These are phyloP conservation scores for Backusella westeae DNA, from an alignment of 192 early-diverging fungal genomes.

Conservation along the genomic window DNA sequence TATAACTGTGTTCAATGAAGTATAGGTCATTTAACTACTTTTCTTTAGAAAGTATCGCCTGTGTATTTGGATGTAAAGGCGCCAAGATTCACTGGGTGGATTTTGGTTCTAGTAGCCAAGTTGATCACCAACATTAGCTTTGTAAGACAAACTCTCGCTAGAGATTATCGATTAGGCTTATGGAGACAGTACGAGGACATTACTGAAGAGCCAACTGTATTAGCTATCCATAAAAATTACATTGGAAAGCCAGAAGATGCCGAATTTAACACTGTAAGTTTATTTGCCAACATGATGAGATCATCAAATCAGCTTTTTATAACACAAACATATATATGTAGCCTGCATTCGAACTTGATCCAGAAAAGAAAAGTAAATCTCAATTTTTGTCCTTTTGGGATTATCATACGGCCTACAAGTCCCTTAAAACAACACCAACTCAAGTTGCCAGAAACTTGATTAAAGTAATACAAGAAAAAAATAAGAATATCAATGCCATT, in stretches of 20 bases:
- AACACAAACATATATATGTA: constrained; percentile 6
- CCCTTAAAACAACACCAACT: constrained; percentile 31
- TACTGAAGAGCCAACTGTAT: constrained; percentile 26
- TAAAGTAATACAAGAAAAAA: constrained; percentile 18
- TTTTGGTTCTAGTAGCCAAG: neutral
- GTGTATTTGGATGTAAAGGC: neutral
- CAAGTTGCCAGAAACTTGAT: constrained; percentile 38
- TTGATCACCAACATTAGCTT: neutral
- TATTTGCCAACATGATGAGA: neutral
- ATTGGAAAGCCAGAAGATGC: neutral
- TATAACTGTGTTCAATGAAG: neutral
- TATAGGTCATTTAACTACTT: neutral
- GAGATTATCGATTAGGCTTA: neutral
- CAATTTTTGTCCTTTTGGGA: constrained; percentile 41
- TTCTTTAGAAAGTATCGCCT: neutral
- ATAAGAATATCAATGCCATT: constrained; percentile 18
- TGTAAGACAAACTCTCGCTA: neutral
- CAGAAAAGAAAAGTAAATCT: constrained; percentile 11
- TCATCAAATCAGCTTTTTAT: neutral
- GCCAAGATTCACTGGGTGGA: neutral
- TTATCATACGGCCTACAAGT: constrained; percentile 42
- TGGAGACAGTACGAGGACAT: neutral
- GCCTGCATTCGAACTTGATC: neutral
- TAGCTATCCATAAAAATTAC: constrained; percentile 28
- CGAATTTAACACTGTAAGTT: neutral